Conservation (phyloP, 495 filamentous ascomycete species). For the Xylaria cubensis region DNA sequence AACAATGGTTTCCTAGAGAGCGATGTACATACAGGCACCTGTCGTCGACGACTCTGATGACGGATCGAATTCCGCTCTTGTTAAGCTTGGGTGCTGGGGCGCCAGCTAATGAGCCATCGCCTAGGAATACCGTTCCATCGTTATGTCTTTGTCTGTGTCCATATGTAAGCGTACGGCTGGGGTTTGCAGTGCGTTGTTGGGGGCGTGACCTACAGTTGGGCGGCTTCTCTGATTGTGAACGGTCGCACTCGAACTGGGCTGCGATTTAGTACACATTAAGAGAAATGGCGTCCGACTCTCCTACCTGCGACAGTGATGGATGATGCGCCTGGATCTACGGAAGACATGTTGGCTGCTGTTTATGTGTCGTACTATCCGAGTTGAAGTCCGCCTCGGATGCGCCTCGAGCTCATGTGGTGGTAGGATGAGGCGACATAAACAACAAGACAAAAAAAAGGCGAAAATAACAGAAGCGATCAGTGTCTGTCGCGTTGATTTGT, state of each 20-base stretch:
- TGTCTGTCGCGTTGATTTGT: neutral
- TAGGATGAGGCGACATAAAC: conserved; percentile 35
- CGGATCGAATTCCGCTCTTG: conserved; percentile 83
- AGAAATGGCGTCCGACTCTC: conserved; percentile 50
- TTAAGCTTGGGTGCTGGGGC: conserved; percentile 83
- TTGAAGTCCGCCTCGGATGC: conserved; percentile 24
- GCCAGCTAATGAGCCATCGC: conserved; percentile 89
- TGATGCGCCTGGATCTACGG: conserved; percentile 49
- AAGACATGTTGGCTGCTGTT: conserved; percentile 35
- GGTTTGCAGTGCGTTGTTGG: conserved; percentile 21
- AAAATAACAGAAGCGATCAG: neutral
- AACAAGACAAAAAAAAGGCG: neutral
- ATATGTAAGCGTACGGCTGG: conserved; percentile 29
- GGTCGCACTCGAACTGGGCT: conserved; percentile 83
- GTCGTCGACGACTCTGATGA: conserved; percentile 97
- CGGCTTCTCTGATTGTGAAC: conserved; percentile 82
- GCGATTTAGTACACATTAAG: conserved; percentile 22
- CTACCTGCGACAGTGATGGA: conserved; percentile 46
- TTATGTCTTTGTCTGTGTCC: conserved; percentile 70
- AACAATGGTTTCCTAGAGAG: neutral
- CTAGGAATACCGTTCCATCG: conserved; percentile 89
- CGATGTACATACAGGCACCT: conserved; percentile 79
- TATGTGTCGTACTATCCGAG: conserved; percentile 13
- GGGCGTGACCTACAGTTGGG: conserved; percentile 62
- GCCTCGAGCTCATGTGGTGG: conserved; percentile 23